Evolutionary conservation across 179 eudicot species (phyloP).

Genomic region (Beta macrorhiza): DNA sequence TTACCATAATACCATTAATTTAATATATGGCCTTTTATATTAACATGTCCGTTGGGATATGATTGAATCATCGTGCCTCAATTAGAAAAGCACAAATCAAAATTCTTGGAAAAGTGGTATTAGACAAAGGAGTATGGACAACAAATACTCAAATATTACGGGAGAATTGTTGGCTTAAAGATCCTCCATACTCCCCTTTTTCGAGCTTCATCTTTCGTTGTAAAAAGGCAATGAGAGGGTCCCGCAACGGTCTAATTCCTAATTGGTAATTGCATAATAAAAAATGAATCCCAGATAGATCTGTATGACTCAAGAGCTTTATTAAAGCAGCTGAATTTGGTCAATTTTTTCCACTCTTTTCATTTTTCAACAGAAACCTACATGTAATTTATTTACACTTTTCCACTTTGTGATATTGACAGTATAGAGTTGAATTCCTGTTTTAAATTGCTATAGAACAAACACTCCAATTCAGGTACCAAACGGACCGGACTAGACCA

Average conservation of each 20-base stretch:
- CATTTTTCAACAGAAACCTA: not conserved
- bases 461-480: not conserved
- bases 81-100: not conserved
- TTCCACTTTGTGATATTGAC: not conserved
- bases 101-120: not conserved
- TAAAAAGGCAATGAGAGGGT: not conserved
- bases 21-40: not conserved
- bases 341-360: constrained; percentile 3
- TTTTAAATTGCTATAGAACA: not conserved
- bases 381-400: not conserved
- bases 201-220: constrained; percentile 12
- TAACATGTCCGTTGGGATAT: not conserved
- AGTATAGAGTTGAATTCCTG: constrained; percentile 4
- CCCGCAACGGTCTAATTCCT: constrained; percentile 25
- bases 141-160: not conserved
- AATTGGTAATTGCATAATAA: constrained; percentile 7
- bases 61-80: not conserved
- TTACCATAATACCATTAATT: too few species aligned
- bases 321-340: constrained; percentile 22
- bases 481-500: too few species aligned
- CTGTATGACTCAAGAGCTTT: constrained; percentile 14
- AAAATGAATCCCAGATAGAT: constrained; percentile 1
- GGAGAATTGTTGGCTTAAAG: constrained; percentile 21
- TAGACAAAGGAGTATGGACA: not conserved
- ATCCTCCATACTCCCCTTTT: constrained; percentile 1